Percentiles rank a stretch among this genome's conserved stretches.
Conservation (phyloP, 345 rosid species). For the Corymbia maculata region DNA sequence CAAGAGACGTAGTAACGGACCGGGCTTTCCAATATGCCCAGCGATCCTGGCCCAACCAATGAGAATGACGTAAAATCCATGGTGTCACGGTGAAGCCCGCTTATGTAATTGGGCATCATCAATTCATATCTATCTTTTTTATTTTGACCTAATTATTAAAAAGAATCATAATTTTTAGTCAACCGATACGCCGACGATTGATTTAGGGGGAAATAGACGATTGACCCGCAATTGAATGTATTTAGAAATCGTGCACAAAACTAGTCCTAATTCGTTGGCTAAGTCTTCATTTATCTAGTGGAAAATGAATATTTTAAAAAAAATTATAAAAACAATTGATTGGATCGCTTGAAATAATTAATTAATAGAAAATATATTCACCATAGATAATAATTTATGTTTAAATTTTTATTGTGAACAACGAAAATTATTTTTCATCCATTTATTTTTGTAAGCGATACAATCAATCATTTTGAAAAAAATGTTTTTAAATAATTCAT, state of each 20-base stretch:
- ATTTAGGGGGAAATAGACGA: neutral
- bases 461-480: accelerated
- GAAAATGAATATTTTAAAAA: neutral
- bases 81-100: neutral
- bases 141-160: neutral
- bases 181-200: neutral
- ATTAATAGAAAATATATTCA: neutral
- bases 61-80: neutral
- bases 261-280: accelerated
- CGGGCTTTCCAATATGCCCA: neutral
- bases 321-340: too few relatives aligned
- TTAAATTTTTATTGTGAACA: accelerated
- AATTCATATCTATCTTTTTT: neutral
- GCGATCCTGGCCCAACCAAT: neutral
- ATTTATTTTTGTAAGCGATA: accelerated
- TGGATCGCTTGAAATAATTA: accelerated
- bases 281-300: accelerated
- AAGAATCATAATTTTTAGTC: neutral
- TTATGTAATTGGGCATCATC: neutral
- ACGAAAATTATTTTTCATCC: neutral
- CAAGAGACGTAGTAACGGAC: neutral
- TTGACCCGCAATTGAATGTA: neutral
- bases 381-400: accelerated
- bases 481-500: neutral
- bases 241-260: neutral